Conservation (phyloP, 805 yeast species). For the Sugiyamaella americana region DNA sequence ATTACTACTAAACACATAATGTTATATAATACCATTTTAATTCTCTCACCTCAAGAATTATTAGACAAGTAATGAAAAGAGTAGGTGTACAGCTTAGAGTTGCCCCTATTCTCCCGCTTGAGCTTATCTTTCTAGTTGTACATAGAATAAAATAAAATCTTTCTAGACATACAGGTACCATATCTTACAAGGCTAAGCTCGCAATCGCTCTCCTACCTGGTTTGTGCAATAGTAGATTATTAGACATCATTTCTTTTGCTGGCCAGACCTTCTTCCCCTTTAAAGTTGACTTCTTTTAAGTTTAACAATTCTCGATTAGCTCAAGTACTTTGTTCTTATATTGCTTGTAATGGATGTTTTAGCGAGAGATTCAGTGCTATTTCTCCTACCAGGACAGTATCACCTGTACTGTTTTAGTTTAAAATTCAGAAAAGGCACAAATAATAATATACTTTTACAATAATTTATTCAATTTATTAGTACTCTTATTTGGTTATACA, state of each 20-base stretch:
- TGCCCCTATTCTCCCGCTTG: not conserved
- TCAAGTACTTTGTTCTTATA: not conserved
- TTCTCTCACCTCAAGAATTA: not conserved
- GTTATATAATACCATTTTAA: too few species aligned
- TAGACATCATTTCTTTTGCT: not conserved
- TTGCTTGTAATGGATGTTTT: not conserved
- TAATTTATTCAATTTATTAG: too few species aligned
- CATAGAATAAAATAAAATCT: not conserved
- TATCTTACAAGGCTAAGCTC: not conserved
- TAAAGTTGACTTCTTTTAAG: not conserved
- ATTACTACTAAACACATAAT: too few species aligned
- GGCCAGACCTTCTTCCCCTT: not conserved
- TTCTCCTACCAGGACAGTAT: not conserved
- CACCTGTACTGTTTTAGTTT: not conserved
- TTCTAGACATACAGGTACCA: not conserved
- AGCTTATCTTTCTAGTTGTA: not conserved
- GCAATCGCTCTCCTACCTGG: not conserved
- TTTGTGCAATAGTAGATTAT: not conserved
- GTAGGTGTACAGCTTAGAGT: not conserved
- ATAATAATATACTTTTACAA: not conserved
- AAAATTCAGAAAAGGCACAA: not conserved
- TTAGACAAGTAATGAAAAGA: too few species aligned
- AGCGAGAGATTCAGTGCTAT: not conserved
- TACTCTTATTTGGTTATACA: not conserved
- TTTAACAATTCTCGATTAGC: not conserved